phyloP scores from a whole-genome alignment of 352 stramenopile genomes.

The Blastocystis sp. region DNA sequence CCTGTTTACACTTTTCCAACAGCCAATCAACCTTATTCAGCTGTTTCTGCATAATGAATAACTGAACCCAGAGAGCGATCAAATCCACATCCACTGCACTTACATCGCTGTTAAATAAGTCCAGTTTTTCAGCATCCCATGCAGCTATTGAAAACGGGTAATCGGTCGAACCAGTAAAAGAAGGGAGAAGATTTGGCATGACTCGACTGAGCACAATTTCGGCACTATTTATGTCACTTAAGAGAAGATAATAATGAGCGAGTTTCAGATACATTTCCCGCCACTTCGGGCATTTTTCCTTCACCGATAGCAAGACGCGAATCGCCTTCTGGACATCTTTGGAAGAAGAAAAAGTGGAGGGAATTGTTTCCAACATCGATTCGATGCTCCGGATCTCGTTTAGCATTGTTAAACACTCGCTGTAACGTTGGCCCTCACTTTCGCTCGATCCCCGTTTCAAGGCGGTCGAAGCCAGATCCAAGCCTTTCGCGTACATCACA shows the following conservation, averaged over 20 bases:
- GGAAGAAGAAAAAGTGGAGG: background rate
- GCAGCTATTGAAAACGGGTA: background rate
- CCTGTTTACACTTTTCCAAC: background rate
- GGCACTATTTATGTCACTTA: background rate
- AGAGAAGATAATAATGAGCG: background rate
- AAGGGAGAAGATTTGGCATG: background rate
- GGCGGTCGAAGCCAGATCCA: background rate
- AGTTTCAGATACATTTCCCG: slow-evolving; percentile 25
- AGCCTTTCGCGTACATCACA: background rate
- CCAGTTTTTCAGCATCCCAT: slow-evolving; percentile 55
- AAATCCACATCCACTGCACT: slow-evolving; percentile 3
- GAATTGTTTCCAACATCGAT: background rate
- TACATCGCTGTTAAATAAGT: slow-evolving; percentile 29
- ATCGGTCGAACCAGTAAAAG: background rate
- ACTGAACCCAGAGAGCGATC: background rate
- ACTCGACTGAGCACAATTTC: background rate
- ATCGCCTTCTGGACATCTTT: background rate
- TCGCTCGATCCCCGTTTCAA: background rate
- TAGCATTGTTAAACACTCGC: background rate
- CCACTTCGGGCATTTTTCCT: slow-evolving; percentile 4
- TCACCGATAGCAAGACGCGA: background rate
- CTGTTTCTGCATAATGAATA: background rate
- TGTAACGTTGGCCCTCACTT: background rate
- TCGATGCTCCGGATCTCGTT: background rate
- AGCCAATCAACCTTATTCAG: background rate